A percentile compares a stretch with the other conserved stretches of the same genome.
phyloP scores from a whole-genome alignment of 23 red algal genomes.

The Porphyridium purpureum region DNA sequence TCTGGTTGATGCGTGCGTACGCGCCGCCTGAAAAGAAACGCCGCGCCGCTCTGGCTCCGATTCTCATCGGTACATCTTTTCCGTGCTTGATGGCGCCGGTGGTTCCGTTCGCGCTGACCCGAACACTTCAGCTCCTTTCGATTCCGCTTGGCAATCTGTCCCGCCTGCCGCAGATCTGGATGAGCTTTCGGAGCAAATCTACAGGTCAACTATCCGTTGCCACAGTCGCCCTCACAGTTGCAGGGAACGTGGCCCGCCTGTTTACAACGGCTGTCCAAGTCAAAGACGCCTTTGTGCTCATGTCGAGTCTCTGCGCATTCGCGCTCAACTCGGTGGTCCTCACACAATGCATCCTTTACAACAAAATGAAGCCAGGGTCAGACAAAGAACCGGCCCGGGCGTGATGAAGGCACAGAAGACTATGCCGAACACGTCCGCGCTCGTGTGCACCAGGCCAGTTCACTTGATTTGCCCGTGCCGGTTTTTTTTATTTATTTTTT shows the following conservation, averaged over 20 bases:
- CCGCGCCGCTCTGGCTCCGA: conserved; percentile 3
- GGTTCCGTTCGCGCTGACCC: conserved; percentile 13
- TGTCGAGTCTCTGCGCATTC: background rate
- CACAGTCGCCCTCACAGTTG: conserved; percentile 62
- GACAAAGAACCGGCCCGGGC: too few species aligned
- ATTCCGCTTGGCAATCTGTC: conserved; percentile 68
- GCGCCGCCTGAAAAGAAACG: background rate
- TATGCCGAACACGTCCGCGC: too few species aligned
- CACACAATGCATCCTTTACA: too few species aligned
- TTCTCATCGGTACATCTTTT: background rate
- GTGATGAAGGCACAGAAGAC: too few species aligned
- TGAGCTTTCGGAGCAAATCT: conserved; percentile 32
- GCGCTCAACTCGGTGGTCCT: background rate
- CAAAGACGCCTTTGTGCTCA: conserved; percentile 44
- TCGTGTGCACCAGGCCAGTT: too few species aligned
- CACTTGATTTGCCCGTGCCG: too few species aligned
- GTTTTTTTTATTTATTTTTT: too few species aligned
- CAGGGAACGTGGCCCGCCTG: conserved; percentile 78
- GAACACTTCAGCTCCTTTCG: conserved; percentile 44
- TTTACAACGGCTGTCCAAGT: conserved; percentile 91
- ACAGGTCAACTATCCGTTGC: conserved; percentile 72
- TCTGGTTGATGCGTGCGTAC: conserved; percentile 12
- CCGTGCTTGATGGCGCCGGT: conserved; percentile 5
- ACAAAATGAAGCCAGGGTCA: too few species aligned
- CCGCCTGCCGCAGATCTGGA: conserved; percentile 66